Percentiles rank a stretch among this genome's conserved stretches.
Conservation (phyloP, 2,329 filamentous ascomycete genomes). For the Alternaria sp. region DNA sequence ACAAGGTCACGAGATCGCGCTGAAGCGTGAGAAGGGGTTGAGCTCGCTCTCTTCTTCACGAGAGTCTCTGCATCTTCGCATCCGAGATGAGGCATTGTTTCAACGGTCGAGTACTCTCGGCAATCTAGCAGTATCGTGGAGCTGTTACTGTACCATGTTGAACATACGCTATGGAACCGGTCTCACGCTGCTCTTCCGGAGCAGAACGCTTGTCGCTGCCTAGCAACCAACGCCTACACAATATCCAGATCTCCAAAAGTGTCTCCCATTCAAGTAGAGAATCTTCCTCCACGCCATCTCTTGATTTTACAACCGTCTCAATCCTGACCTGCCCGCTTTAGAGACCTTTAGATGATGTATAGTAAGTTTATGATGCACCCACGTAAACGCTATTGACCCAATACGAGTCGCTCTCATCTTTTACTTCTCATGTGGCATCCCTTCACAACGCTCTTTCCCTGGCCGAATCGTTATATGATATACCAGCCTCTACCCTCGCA, state of each 20-base stretch:
- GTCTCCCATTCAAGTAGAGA: not conserved
- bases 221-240: not conserved
- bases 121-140: conserved; percentile 3
- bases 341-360: not conserved
- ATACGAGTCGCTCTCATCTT: not conserved
- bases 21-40: not conserved
- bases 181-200: conserved; percentile 2
- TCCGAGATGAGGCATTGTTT: not conserved
- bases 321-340: not conserved
- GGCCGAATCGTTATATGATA: not conserved
- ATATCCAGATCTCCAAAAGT: not conserved
- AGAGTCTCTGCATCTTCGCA: not conserved
- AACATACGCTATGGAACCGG: conserved; percentile 15
- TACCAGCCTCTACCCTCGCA: not conserved
- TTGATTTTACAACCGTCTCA: not conserved
- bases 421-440: not conserved
- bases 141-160: conserved; percentile 22
- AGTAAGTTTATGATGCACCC: not conserved
- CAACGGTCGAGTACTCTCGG: not conserved
- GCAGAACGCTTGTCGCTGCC: not conserved
- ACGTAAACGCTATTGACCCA: not conserved
- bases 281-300: not conserved
- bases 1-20: not conserved
- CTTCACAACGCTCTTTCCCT: not conserved
- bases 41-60: not conserved